Percentiles rank a stretch among this genome's conserved stretches.
Conservation (phyloP, 1,139 yeast species). For the Suhomyces bolitotheri region DNA sequence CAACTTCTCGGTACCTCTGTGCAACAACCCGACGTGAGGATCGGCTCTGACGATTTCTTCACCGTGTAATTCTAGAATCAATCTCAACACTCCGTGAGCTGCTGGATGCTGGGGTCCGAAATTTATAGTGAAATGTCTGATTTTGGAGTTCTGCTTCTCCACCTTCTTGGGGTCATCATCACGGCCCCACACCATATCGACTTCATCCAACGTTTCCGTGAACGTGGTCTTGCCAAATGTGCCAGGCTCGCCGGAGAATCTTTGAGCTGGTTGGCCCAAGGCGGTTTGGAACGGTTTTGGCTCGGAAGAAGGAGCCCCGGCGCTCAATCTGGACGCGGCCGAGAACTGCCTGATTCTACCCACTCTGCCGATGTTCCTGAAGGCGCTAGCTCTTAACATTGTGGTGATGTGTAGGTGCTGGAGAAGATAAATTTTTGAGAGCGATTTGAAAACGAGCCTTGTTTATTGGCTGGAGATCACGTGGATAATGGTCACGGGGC, state of each 20-base stretch:
- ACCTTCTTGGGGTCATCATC: slow-evolving; percentile 48
- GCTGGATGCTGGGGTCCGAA: slow-evolving; percentile 97
- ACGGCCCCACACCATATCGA: slow-evolving; percentile 49
- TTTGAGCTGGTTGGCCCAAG: slow-evolving; percentile 38
- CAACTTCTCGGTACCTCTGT: slow-evolving; percentile 86
- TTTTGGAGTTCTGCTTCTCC: slow-evolving; percentile 54
- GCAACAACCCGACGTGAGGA: slow-evolving; percentile 86
- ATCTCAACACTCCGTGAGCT: slow-evolving; percentile 88
- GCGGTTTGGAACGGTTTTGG: slow-evolving; percentile 37
- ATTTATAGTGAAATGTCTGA: slow-evolving; percentile 85
- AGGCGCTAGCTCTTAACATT: slow-evolving; percentile 27
- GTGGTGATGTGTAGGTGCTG: slow-evolving; percentile 7
- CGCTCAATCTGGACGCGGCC: slow-evolving; percentile 17
- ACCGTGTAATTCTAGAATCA: slow-evolving; percentile 83
- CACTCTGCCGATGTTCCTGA: slow-evolving; percentile 12
- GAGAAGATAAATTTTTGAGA: slow-evolving; percentile 5
- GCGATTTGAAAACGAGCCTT: slow-evolving; percentile 19
- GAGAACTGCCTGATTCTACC: slow-evolving; percentile 17
- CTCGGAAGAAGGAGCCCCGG: slow-evolving; percentile 21
- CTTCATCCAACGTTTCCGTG: slow-evolving; percentile 48
- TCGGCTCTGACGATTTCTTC: slow-evolving; percentile 86
- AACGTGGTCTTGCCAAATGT: slow-evolving; percentile 45
- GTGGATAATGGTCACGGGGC: slow-evolving; percentile 1
- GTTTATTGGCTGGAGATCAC: slow-evolving; percentile 22
- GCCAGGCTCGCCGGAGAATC: slow-evolving; percentile 35